Conservation (phyloP, 768 basidiomycete genomes). For the Suillus occidentalis region DNA sequence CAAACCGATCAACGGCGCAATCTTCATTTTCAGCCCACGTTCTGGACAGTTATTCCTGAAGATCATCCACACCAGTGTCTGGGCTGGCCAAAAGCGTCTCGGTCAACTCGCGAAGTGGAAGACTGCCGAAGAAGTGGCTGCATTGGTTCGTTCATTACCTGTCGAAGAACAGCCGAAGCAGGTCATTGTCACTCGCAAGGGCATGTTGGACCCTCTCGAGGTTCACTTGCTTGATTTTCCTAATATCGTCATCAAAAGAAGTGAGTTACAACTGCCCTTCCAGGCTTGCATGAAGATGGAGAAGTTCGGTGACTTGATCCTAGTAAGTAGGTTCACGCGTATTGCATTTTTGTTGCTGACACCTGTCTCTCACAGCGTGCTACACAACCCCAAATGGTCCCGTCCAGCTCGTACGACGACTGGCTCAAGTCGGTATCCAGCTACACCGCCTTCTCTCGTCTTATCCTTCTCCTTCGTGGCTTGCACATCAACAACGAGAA, state of each 20-base stretch:
- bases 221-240: slow-evolving; percentile 99
- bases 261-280: slow-evolving; percentile 97
- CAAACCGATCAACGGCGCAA: slow-evolving; percentile 97
- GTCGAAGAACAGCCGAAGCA: slow-evolving; percentile 99
- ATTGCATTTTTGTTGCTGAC: neutral
- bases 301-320: slow-evolving; percentile 97
- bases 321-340: slow-evolving; percentile 44
- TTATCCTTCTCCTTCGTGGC: slow-evolving; percentile 95
- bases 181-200: slow-evolving; percentile 99
- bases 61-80: slow-evolving; percentile 99
- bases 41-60: slow-evolving; percentile 98
- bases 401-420: slow-evolving; percentile 98
- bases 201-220: slow-evolving; percentile 98
- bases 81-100: slow-evolving; percentile 99
- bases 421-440: slow-evolving; percentile 99
- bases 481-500: slow-evolving; percentile 99
- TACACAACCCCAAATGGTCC: slow-evolving; percentile 98
- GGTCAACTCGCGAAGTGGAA: slow-evolving; percentile 99
- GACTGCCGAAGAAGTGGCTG: slow-evolving; percentile 99
- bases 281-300: slow-evolving; percentile 99
- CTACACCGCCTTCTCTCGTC: slow-evolving; percentile 97
- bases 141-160: slow-evolving; percentile 94
- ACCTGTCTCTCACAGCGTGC: slow-evolving; percentile 59
- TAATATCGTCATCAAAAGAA: slow-evolving; percentile 99
- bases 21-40: slow-evolving; percentile 99